Evolutionary conservation across 768 basidiomycete genomes (phyloP), one percentile per base, ranked within the genome.

Genomic region (Hypholoma sublateritium): DNA sequence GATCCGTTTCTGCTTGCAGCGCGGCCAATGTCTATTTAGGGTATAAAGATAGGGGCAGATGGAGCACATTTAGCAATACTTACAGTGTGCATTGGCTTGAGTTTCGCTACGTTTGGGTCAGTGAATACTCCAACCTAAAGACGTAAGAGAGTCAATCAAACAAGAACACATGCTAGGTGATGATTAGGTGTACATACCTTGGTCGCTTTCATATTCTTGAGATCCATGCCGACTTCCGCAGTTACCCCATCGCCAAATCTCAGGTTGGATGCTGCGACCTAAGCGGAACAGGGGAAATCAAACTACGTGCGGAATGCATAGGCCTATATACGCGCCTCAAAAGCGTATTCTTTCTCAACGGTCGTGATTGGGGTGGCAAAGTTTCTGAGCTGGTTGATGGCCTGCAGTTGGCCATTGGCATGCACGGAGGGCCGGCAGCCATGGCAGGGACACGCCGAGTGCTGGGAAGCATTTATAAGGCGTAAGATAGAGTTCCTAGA

Each of bases 101-200:
- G 79, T 61, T 89, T 86, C 43, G 85, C 87, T 21, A 98, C 81
- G 55, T 88, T 91, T 12, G 87, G 84, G 66, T 98, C 96, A 4
- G 96, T 98, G 69, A 95, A 96, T 19, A 98, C 91, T 16, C 84
- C 96, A 61, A 98, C 91, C 88, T 97, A 67, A 24, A n/a, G 42
- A 42, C 32, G 24, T 45, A 17, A 39, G 13, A 50, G 14, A 13
- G n/a, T n/a, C 9, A 19, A 22, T 19, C n/a, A 42, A 25, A 13
- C 17, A 11, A 13, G 17, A 34, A 36, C 16, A 28, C 16, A 6
- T 21, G 22, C 16, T 9, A 25, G 17, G 6, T 32, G 28, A 6
- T 32, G 28, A 32, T 14, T 19, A 17, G n/a, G 22, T 17, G 25
- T 37, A 55, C 13, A 16, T 61, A 89, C 92, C 81, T 92, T 93